Conservation (phyloP, 2,329 filamentous ascomycete genomes). For the Pseudopyricularia javanii region DNA sequence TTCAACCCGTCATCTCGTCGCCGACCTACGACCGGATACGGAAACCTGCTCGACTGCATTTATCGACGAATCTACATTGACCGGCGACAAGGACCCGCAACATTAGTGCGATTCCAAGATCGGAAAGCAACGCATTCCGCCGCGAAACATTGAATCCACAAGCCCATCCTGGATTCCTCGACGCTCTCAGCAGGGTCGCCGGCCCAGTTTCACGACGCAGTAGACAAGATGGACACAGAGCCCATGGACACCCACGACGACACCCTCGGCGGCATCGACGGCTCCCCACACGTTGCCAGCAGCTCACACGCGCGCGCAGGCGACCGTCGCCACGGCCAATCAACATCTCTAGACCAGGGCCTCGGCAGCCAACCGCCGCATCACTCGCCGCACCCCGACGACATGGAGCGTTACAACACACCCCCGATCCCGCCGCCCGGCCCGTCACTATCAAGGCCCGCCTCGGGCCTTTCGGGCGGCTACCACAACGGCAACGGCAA, state of each 20-base stretch:
- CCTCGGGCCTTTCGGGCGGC: slow-evolving; percentile 38
- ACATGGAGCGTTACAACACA: slow-evolving; percentile 32
- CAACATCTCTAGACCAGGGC: slow-evolving; percentile 37
- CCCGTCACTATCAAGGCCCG: slow-evolving; percentile 33
- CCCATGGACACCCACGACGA: slow-evolving; percentile 33
- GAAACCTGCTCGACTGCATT: not conserved
- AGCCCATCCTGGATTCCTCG: slow-evolving; percentile 38
- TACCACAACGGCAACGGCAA: slow-evolving; percentile 22
- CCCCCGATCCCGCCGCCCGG: slow-evolving; percentile 28
- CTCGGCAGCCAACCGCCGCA: slow-evolving; percentile 12
- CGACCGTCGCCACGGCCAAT: slow-evolving; percentile 27
- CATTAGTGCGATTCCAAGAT: not conserved
- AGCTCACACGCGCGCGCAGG: slow-evolving; percentile 11
- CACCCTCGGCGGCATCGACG: slow-evolving; percentile 35
- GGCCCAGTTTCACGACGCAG: slow-evolving; percentile 39
- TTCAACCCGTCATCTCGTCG: not conserved
- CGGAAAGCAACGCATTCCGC: not conserved
- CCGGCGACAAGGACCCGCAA: not conserved
- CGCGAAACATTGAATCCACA: not conserved
- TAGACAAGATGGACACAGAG: slow-evolving; percentile 37
- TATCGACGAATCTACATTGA: not conserved
- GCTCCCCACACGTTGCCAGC: slow-evolving; percentile 26
- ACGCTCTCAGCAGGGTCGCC: slow-evolving; percentile 33
- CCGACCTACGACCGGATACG: not conserved
- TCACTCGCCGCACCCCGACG: slow-evolving; percentile 10